Evolutionary conservation across 148 eudicot genomes (phyloP).

Genomic region (Silene uniflora): DNA sequence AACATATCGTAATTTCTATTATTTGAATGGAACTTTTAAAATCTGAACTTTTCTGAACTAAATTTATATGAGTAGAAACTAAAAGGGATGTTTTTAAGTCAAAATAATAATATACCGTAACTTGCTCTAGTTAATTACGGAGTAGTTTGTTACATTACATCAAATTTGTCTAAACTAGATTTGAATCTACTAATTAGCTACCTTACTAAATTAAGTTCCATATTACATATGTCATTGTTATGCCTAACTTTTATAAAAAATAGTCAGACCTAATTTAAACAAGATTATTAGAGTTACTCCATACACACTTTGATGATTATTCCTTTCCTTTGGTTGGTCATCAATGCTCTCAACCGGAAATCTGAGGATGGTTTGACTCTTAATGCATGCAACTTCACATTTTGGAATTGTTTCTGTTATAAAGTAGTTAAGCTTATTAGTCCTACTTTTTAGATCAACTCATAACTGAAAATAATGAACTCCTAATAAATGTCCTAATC

Average conservation of each 20-base stretch:
- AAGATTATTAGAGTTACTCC: conserved; percentile 15
- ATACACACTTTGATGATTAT: conserved; percentile 14
- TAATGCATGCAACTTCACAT: background rate
- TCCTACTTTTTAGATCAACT: conserved; percentile 14
- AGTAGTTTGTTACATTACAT: too few relatives aligned
- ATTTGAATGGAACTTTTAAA: too few relatives aligned
- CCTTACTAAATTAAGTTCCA: background rate
- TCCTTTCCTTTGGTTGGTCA: conserved; percentile 35
- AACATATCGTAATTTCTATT: too few relatives aligned
- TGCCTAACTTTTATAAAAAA: background rate
- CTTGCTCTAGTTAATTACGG: too few relatives aligned
- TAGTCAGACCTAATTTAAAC: conserved; percentile 37
- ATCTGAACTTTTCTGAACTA: too few relatives aligned
- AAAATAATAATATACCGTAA: too few relatives aligned
- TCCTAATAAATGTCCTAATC: too few relatives aligned
- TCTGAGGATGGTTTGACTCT: conserved; percentile 27
- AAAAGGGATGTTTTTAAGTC: too few relatives aligned
- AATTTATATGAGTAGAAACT: too few relatives aligned
- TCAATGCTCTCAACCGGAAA: conserved; percentile 21
- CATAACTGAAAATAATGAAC: background rate
- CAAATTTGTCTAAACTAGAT: background rate
- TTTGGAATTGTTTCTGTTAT: conserved; percentile 26
- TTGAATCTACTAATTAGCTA: background rate
- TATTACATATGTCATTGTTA: background rate
- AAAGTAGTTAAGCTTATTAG: conserved; percentile 23